These are phyloP conservation scores for Aspergillus affinis DNA, from an alignment of 495 filamentous ascomycete species.

Conservation along the genomic window DNA sequence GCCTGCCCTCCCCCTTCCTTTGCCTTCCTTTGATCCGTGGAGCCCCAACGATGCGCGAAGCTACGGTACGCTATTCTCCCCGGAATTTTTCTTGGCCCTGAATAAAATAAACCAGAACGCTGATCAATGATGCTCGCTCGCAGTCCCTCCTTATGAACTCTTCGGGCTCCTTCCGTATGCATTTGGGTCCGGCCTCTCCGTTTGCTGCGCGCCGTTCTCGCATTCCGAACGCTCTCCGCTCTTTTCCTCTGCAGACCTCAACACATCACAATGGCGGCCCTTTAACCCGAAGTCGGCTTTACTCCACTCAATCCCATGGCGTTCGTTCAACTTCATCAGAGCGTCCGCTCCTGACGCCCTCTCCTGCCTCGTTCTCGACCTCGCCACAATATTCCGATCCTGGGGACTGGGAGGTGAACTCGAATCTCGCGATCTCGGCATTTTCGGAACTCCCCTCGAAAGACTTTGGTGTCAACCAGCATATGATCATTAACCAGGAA, in stretches of 20 bases:
- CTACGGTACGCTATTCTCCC: conserved; percentile 32
- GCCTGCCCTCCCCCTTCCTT: not conserved
- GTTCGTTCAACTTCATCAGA: conserved; percentile 8
- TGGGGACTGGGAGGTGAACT: conserved; percentile 76
- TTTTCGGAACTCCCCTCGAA: conserved; percentile 86
- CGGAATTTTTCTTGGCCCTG: not conserved
- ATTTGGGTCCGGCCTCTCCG: conserved; percentile 22
- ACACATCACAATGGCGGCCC: not conserved
- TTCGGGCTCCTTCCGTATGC: conserved; percentile 19
- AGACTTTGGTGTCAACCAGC: conserved; percentile 92
- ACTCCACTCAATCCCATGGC: not conserved
- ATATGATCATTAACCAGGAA: conserved; percentile 89
- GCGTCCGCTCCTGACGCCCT: conserved; percentile 14
- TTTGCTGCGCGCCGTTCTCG: conserved; percentile 17
- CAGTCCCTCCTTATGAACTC: conserved; percentile 27
- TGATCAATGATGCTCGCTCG: conserved; percentile 21
- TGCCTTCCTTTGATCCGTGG: conserved; percentile 5
- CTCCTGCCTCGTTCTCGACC: conserved; percentile 39
- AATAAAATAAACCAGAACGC: not conserved
- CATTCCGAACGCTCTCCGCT: conserved; percentile 27
- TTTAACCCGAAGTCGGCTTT: not conserved
- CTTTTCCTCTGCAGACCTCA: conserved; percentile 21
- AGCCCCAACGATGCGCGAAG: conserved; percentile 34
- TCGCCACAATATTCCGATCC: conserved; percentile 32
- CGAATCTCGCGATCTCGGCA: conserved; percentile 67